Conservation (phyloP, 169 alveolate species). For the Eimeria acervulina region DNA sequence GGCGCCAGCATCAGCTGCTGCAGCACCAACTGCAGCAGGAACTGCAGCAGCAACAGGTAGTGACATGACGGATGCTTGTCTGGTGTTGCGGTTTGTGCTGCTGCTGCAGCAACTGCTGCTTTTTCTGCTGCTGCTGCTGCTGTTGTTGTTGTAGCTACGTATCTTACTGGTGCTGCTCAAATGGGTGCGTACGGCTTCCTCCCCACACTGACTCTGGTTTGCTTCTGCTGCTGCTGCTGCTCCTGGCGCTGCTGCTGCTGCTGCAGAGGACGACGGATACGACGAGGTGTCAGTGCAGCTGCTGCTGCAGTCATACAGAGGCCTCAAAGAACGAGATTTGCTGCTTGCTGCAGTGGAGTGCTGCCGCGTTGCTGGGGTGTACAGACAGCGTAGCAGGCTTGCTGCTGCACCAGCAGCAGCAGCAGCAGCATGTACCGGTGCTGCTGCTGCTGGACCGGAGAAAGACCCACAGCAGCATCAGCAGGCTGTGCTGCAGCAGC, state of each 20-base stretch:
- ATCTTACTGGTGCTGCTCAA: not conserved
- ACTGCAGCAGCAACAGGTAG: not conserved
- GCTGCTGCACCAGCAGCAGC: not conserved
- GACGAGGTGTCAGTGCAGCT: conserved; percentile 28
- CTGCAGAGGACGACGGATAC: conserved; percentile 29
- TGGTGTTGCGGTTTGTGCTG: not conserved
- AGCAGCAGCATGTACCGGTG: not conserved
- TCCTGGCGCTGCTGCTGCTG: not conserved
- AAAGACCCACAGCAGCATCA: not conserved
- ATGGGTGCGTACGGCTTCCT: not conserved
- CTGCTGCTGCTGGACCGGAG: no score
- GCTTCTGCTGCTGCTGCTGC: conserved; percentile 50
- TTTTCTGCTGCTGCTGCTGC: conserved; percentile 20
- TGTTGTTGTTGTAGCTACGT: not conserved
- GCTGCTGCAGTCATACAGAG: conserved; percentile 54
- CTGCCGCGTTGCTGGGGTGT: conserved; percentile 23
- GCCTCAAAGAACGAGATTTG: conserved; percentile 70
- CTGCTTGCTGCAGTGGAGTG: conserved; percentile 52
- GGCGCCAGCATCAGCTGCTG: not conserved
- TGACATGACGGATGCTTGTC: not conserved
- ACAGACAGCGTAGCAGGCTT: not conserved
- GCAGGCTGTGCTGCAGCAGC: conserved; percentile 36
- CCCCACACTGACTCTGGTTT: not conserved
- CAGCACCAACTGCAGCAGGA: not conserved
- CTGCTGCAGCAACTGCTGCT: conserved; percentile 39